Conservation (phyloP, 257 asterid species). For the Rhazya stricta region DNA sequence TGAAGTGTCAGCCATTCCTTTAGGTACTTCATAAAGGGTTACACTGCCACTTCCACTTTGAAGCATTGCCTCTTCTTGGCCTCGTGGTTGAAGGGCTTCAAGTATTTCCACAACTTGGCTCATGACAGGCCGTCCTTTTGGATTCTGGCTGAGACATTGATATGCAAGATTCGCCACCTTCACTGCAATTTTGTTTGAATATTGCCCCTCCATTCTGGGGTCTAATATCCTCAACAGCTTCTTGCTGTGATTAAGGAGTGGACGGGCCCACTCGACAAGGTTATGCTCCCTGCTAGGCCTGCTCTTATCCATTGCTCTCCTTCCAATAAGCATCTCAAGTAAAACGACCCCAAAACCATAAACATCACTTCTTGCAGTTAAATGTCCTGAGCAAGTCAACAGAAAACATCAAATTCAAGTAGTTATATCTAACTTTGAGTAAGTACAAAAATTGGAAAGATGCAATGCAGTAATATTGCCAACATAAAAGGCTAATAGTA, state of each 20-base stretch:
- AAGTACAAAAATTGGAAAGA: background rate
- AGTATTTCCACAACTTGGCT: slow-evolving; percentile 82
- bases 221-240: slow-evolving; percentile 72
- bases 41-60: slow-evolving; percentile 44
- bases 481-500: background rate
- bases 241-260: slow-evolving; percentile 64
- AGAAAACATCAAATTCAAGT: background rate
- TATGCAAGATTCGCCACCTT: slow-evolving; percentile 84
- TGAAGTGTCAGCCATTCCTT: slow-evolving; percentile 17
- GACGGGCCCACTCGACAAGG: slow-evolving; percentile 94
- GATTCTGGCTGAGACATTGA: slow-evolving; percentile 90
- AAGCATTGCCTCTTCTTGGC: slow-evolving; percentile 33
- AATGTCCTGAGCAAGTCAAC: slow-evolving; percentile 49
- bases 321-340: slow-evolving; percentile 86
- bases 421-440: background rate
- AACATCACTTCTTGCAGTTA: slow-evolving; percentile 83
- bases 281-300: slow-evolving; percentile 88
- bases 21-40: slow-evolving; percentile 67
- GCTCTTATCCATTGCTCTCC: slow-evolving; percentile 89
- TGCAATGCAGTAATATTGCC: background rate
- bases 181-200: slow-evolving; percentile 48
- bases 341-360: slow-evolving; percentile 90
- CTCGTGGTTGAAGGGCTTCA: slow-evolving; percentile 55
- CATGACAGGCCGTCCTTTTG: slow-evolving; percentile 85
- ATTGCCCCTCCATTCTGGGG: slow-evolving; percentile 91